phyloP scores from a whole-genome alignment of 1,139 yeast genomes.

The Schizosaccharomyces versatilis region DNA sequence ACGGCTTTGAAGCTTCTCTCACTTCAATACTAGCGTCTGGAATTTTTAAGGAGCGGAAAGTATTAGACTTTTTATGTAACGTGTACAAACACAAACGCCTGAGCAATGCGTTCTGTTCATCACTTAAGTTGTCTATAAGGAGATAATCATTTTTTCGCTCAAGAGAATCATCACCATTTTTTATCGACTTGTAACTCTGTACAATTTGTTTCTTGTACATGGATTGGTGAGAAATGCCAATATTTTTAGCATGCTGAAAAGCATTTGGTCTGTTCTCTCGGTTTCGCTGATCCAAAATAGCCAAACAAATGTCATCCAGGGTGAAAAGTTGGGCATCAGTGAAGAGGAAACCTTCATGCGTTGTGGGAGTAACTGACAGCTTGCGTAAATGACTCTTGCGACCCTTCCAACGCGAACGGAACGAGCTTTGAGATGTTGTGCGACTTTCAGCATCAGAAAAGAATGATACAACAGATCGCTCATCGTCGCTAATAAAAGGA shows the following conservation, averaged over 20 bases:
- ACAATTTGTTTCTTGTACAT: too few species aligned
- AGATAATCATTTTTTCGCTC: not conserved
- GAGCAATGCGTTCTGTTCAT: too few species aligned
- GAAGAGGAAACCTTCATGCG: not conserved
- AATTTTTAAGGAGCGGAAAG: too few species aligned
- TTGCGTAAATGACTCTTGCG: not conserved
- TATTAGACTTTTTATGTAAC: too few species aligned
- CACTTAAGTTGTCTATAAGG: not conserved
- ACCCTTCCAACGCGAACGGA: not conserved
- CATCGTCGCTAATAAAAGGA: too few species aligned
- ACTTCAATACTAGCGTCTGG: too few species aligned
- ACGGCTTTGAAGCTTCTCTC: too few species aligned
- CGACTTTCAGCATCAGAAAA: too few species aligned
- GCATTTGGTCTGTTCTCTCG: slow-evolving; percentile 79
- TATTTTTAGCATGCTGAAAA: slow-evolving; percentile 35
- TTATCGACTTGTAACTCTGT: not conserved
- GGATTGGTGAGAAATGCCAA: slow-evolving; percentile 7
- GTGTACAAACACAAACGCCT: too few species aligned
- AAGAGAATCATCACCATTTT: slow-evolving; percentile 5
- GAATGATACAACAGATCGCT: too few species aligned
- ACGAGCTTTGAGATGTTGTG: too few species aligned
- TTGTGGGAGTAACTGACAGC: too few species aligned
- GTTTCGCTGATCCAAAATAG: slow-evolving; percentile 93
- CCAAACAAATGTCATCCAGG: slow-evolving; percentile 85
- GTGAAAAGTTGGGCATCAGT: slow-evolving; percentile 25